phyloP scores from a whole-genome alignment of 257 asterid species.

The Paulownia fortunei region DNA sequence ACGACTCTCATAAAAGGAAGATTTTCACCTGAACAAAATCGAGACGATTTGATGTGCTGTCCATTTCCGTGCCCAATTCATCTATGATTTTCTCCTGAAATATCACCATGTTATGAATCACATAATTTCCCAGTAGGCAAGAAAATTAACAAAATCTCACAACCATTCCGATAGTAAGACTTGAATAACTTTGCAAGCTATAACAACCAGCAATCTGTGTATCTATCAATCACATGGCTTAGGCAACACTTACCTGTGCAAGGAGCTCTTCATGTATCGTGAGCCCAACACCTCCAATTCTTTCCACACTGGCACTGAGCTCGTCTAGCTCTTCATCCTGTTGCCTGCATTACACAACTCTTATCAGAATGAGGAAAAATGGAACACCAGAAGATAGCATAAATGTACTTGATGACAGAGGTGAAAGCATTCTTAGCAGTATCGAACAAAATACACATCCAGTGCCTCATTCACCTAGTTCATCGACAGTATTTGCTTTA shows the following conservation, averaged over 20 bases:
- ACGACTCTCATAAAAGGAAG: neutral
- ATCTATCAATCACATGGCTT: neutral
- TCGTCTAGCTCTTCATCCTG: constrained; percentile 71
- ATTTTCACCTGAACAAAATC: constrained; percentile 76
- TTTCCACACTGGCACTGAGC: constrained; percentile 75
- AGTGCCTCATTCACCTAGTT: neutral
- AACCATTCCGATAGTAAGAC: neutral
- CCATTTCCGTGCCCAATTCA: constrained; percentile 77
- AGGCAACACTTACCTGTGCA: constrained; percentile 55
- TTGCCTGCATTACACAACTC: constrained; percentile 44
- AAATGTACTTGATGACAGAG: neutral
- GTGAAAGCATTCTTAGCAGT: neutral
- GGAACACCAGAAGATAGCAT: neutral
- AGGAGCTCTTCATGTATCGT: constrained; percentile 84
- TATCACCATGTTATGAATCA: neutral
- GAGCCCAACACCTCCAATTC: constrained; percentile 84
- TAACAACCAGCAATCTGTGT: neutral
- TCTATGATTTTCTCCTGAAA: constrained; percentile 69
- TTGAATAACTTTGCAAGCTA: neutral
- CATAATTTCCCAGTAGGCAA: neutral
- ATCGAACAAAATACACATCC: neutral
- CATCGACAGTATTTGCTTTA: neutral
- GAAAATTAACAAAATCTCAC: neutral
- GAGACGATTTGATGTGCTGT: constrained; percentile 76
- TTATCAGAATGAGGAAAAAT: neutral